A percentile compares a stretch with the other conserved stretches of the same genome.
Evolutionary conservation across 345 rosid genomes (phyloP).

Genomic region (Hevea brasiliensis): DNA sequence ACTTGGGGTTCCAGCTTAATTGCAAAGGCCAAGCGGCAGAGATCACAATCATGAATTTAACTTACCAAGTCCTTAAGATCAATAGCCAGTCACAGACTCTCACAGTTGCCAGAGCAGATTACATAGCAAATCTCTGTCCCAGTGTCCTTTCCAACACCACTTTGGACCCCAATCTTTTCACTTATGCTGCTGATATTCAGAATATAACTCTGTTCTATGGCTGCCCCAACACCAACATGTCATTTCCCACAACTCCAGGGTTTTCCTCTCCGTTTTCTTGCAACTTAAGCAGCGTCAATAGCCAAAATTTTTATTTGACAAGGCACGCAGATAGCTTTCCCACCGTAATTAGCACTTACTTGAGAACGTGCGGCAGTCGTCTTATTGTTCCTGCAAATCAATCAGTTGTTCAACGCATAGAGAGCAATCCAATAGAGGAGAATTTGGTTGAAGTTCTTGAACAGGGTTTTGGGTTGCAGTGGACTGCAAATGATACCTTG

Average conservation of each 20-base stretch:
- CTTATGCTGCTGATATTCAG: not conserved
- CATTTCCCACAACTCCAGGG: not conserved
- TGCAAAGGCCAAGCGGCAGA: not conserved
- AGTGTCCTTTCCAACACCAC: not conserved
- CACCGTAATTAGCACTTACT: no score
- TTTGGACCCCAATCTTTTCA: not conserved
- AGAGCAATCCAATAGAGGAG: no score
- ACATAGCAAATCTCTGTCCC: slow-evolving; percentile 18
- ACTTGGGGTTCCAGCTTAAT: not conserved
- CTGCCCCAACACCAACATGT: slow-evolving; percentile 6
- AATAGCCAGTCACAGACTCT: not conserved
- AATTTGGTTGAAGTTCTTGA: no score
- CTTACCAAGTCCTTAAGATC: not conserved
- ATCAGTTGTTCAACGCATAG: no score
- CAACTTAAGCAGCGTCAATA: no score
- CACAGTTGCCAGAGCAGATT: slow-evolving; percentile 28
- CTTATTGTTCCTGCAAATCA: no score
- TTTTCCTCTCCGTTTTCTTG: not conserved
- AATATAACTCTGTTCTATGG: slow-evolving; percentile 25
- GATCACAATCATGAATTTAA: not conserved
- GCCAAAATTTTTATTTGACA: slow-evolving; percentile 4
- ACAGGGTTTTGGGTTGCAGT: no score
- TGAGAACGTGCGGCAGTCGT: no score
- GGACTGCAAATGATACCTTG: no score
- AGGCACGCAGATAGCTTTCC: not conserved